Conservation (phyloP, 2,329 filamentous ascomycete species). For the Fusarium euwallaceae region DNA sequence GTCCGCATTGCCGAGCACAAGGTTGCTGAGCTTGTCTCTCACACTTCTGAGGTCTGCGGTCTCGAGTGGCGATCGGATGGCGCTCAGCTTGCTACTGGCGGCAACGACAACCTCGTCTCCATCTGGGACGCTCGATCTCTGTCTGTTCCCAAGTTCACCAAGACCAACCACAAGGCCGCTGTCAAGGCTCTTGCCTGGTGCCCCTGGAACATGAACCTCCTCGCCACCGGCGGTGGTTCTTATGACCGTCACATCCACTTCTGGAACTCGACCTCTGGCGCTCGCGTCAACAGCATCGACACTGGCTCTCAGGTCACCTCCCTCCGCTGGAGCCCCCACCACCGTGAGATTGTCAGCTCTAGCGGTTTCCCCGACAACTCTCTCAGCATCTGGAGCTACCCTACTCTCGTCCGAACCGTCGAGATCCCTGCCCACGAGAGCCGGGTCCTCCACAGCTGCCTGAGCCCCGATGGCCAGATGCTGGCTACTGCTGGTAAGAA, state of each 20-base stretch:
- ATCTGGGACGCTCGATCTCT: constrained; percentile 99
- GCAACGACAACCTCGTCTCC: constrained; percentile 98
- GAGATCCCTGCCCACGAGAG: constrained; percentile 99
- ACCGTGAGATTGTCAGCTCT: constrained; percentile 98
- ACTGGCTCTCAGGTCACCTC: constrained; percentile 98
- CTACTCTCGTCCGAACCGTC: constrained; percentile 94
- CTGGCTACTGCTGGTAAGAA: constrained; percentile 86
- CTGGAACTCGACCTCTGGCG: constrained; percentile 99
- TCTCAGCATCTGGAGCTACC: constrained; percentile 99
- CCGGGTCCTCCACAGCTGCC: constrained; percentile 93
- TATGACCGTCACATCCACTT: constrained; percentile 99
- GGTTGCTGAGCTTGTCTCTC: constrained; percentile 94
- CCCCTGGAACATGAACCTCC: constrained; percentile 97
- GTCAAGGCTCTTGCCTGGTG: constrained; percentile 99
- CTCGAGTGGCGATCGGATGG: constrained; percentile 98
- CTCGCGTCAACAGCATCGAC: constrained; percentile 98
- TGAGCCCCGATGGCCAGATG: constrained; percentile 98
- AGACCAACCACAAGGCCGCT: constrained; percentile 99
- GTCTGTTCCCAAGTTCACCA: constrained; percentile 96
- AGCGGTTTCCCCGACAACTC: constrained; percentile 99
- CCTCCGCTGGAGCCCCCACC: constrained; percentile 94
- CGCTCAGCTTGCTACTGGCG: constrained; percentile 95
- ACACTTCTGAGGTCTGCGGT: constrained; percentile 97
- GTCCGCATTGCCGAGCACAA: constrained; percentile 98
- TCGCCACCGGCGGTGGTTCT: constrained; percentile 94